These are phyloP conservation scores for Colletotrichum viniferum DNA, from an alignment of 2,329 filamentous ascomycete genomes.

Conservation along the genomic window DNA sequence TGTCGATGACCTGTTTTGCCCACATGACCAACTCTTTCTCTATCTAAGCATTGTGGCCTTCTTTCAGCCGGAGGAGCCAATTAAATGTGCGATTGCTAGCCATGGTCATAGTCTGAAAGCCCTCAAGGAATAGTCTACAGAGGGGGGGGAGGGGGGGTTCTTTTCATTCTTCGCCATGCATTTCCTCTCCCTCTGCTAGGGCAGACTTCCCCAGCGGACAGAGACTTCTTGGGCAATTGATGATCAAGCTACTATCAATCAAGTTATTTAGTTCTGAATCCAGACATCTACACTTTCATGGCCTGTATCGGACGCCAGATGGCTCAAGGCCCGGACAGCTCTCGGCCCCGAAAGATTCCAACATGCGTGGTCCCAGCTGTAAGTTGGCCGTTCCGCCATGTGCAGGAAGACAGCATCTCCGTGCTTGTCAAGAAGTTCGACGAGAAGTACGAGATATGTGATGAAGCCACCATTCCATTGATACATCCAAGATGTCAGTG, in stretches of 20 bases:
- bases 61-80: neutral
- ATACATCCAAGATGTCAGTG: too few relatives aligned
- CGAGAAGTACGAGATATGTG: too few relatives aligned
- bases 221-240: too few relatives aligned
- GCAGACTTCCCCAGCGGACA: too few relatives aligned
- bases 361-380: neutral
- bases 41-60: neutral
- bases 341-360: neutral
- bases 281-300: accelerated
- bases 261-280: accelerated
- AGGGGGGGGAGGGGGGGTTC: accelerated
- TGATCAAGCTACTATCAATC: too few relatives aligned
- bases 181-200: too few relatives aligned
- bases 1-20: neutral
- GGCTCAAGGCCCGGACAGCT: neutral
- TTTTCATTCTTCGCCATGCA: neutral
- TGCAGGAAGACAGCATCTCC: neutral
- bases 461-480: too few relatives aligned
- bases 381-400: neutral
- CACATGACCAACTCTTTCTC: neutral
- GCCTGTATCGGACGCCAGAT: neutral
- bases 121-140: accelerated
- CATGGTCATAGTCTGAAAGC: neutral
- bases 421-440: too few relatives aligned
- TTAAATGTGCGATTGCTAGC: neutral